A percentile compares a stretch with the other conserved stretches of the same genome.
phyloP scores from a whole-genome alignment of 768 basidiomycete genomes.

The Mycena galopus region DNA sequence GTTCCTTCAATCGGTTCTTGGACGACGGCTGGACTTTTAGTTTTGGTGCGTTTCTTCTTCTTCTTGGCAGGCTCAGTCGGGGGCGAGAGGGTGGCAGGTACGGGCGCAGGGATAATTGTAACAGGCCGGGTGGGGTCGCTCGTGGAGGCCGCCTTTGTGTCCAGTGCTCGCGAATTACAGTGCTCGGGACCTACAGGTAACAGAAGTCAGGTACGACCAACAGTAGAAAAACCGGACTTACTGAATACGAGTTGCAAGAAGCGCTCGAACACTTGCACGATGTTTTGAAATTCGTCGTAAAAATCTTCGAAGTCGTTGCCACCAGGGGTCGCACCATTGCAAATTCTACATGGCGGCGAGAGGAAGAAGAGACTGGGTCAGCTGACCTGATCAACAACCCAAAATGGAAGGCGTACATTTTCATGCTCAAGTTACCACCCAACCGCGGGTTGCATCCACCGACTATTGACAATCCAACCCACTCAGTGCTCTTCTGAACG shows the following conservation, averaged over 20 bases:
- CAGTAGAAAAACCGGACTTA: neutral
- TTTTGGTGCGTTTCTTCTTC: too few species aligned
- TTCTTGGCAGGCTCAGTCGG: too few species aligned
- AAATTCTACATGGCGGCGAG: conserved; percentile 9
- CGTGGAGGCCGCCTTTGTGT: too few species aligned
- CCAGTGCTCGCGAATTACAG: too few species aligned
- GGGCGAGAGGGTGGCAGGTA: neutral
- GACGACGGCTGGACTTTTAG: too few species aligned
- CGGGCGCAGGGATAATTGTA: too few species aligned
- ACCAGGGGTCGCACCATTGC: conserved; percentile 1
- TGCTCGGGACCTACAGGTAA: too few species aligned
- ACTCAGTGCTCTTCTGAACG: neutral
- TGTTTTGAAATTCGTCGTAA: conserved; percentile 9
- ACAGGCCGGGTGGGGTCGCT: neutral
- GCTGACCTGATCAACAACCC: neutral
- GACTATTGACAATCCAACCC: conserved; percentile 7
- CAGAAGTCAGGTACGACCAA: too few species aligned
- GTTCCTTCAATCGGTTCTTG: too few species aligned
- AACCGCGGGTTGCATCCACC: conserved; percentile 16
- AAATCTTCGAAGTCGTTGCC: conserved; percentile 21
- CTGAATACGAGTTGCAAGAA: neutral
- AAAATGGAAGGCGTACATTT: neutral
- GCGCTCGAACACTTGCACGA: neutral
- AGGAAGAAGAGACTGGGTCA: too few species aligned
- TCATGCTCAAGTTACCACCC: conserved; percentile 5